These are phyloP conservation scores for Neurospora sp. DNA, from an alignment of 2,329 filamentous ascomycete species.

Conservation along the genomic window DNA sequence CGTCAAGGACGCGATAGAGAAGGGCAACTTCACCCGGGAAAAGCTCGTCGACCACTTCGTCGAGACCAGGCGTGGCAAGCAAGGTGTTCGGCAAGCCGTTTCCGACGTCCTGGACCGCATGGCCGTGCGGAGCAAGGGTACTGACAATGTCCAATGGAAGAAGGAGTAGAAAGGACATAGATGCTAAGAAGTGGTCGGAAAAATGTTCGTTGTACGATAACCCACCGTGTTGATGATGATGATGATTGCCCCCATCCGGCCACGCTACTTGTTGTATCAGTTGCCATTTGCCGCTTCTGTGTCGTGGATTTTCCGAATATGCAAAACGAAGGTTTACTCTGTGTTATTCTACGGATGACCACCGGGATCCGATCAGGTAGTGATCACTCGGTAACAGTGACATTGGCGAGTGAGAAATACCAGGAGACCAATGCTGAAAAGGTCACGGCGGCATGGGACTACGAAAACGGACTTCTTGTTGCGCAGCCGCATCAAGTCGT, in stretches of 20 bases:
- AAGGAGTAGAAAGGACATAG: not conserved
- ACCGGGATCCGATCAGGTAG: not conserved
- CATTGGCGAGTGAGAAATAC: not conserved
- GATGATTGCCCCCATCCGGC: not conserved
- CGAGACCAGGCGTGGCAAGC: constrained; percentile 48
- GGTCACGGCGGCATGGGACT: not conserved
- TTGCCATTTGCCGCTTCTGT: not conserved
- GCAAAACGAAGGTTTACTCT: not conserved
- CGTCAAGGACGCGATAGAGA: constrained; percentile 35
- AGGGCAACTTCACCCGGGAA: constrained; percentile 32
- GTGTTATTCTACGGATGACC: not conserved
- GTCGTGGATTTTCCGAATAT: not conserved
- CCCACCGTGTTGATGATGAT: not conserved
- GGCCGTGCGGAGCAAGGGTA: constrained; percentile 21
- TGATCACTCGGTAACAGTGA: not conserved
- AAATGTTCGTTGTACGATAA: not conserved
- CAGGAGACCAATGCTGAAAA: not conserved
- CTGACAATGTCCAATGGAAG: not conserved
- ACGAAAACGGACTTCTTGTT: not conserved
- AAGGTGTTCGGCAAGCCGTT: constrained; percentile 60
- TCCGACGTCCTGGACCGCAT: constrained; percentile 58
- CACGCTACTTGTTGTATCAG: not conserved
- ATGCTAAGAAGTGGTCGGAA: not conserved
- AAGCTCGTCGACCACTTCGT: constrained; percentile 58
- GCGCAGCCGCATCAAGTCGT: not conserved